phyloP scores from a whole-genome alignment of 2,329 filamentous ascomycete species.

The Aureobasidium sp. region DNA sequence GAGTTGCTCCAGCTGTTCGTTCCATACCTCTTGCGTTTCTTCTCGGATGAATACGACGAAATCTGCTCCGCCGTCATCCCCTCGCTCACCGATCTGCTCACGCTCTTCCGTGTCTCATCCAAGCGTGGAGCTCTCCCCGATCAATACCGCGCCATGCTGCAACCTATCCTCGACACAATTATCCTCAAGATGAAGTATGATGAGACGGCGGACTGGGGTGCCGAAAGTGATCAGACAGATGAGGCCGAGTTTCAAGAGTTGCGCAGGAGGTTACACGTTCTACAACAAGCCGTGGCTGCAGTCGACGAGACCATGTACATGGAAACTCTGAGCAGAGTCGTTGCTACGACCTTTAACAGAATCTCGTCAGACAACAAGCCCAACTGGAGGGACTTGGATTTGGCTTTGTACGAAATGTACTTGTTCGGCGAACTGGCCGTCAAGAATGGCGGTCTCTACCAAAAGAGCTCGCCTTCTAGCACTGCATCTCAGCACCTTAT shows the following conservation, averaged over 20 bases:
- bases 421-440: slow-evolving; percentile 92
- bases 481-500: slow-evolving; percentile 74
- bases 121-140: slow-evolving; percentile 59
- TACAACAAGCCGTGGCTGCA: slow-evolving; percentile 87
- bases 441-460: slow-evolving; percentile 76
- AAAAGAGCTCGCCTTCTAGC: slow-evolving; percentile 74
- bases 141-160: slow-evolving; percentile 74
- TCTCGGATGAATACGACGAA: slow-evolving; percentile 96
- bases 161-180: slow-evolving; percentile 83
- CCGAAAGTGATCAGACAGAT: slow-evolving; percentile 90
- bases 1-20: slow-evolving; percentile 76
- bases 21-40: slow-evolving; percentile 83
- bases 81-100: slow-evolving; percentile 84
- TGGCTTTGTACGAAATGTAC: slow-evolving; percentile 92
- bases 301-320: slow-evolving; percentile 86
- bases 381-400: slow-evolving; percentile 91
- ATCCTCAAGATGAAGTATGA: slow-evolving; percentile 97
- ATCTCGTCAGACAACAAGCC: slow-evolving; percentile 66
- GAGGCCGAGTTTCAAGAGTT: slow-evolving; percentile 97
- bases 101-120: slow-evolving; percentile 77
- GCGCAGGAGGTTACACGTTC: slow-evolving; percentile 76
- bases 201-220: slow-evolving; percentile 86
- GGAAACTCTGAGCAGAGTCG: slow-evolving; percentile 76
- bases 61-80: slow-evolving; percentile 94
- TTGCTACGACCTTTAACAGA: slow-evolving; percentile 80